Conservation (phyloP, 1,139 yeast species). For the Candida dubliniensis region DNA sequence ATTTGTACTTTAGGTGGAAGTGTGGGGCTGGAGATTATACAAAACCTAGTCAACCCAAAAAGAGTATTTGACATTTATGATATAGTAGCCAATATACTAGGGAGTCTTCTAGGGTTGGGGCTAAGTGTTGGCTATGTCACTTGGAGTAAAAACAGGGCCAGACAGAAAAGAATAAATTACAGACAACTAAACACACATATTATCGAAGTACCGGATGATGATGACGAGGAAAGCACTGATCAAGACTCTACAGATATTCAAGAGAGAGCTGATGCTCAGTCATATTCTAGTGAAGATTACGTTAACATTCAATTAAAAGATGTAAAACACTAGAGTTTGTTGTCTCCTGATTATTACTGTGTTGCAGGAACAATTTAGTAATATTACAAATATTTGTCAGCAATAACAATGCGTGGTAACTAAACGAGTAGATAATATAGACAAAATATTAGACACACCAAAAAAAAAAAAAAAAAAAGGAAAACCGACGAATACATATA, state of each 20-base stretch:
- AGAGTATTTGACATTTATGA: slow-evolving; percentile 52
- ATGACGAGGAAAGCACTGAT: slow-evolving; percentile 29
- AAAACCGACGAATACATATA: too few relatives aligned
- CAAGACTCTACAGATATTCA: not conserved
- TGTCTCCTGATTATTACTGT: too few relatives aligned
- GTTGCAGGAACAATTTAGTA: too few relatives aligned
- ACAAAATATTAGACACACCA: too few relatives aligned
- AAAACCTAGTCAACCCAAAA: slow-evolving; percentile 42
- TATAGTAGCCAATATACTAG: slow-evolving; percentile 43
- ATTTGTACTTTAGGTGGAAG: slow-evolving; percentile 49
- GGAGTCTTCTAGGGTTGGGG: slow-evolving; percentile 31
- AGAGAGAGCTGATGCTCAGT: not conserved
- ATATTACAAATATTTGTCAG: too few relatives aligned
- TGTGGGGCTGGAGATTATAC: slow-evolving; percentile 54
- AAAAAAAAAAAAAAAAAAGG: too few relatives aligned
- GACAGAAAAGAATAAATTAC: slow-evolving; percentile 7
- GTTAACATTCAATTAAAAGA: slow-evolving; percentile 51
- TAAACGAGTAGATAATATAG: too few relatives aligned
- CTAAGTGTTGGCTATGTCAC: slow-evolving; percentile 16
- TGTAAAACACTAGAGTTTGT: slow-evolving; percentile 26
- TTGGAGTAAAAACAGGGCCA: slow-evolving; percentile 12
- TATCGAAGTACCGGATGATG: slow-evolving; percentile 48
- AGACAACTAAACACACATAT: slow-evolving; percentile 25
- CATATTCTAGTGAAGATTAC: slow-evolving; percentile 33
- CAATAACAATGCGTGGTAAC: too few relatives aligned